These are phyloP conservation scores for Malassezia furfur DNA, from an alignment of 1,284 basidiomycete species.

Conservation along the genomic window DNA sequence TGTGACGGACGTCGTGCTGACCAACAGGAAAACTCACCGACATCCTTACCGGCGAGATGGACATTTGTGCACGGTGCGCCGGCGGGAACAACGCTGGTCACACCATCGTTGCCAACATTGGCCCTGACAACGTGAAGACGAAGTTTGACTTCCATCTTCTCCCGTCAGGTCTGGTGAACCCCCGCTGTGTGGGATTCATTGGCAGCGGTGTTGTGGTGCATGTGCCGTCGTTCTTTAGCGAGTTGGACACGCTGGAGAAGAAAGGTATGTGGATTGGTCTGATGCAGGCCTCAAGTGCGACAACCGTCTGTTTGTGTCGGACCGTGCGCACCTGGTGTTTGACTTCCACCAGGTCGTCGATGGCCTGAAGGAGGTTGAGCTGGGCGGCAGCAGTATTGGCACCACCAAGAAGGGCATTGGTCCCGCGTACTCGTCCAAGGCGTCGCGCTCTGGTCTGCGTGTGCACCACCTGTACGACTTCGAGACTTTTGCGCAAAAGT, in stretches of 20 bases:
- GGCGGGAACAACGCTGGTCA: conserved; percentile 98
- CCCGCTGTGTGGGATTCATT: conserved; percentile 74
- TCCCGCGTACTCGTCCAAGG: conserved; percentile 94
- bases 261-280: conserved; percentile 57
- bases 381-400: conserved; percentile 82
- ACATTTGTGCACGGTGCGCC: conserved; percentile 90
- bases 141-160: conserved; percentile 93
- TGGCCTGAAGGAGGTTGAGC: conserved; percentile 92
- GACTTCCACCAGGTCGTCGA: conserved; percentile 99
- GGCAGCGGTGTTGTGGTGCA: conserved; percentile 92
- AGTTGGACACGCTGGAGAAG: conserved; percentile 73
- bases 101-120: conserved; percentile 78
- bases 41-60: conserved; percentile 59
- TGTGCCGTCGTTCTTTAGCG: conserved; percentile 85
- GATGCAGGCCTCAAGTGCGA: conserved; percentile 61
- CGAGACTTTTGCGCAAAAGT: conserved; percentile 76
- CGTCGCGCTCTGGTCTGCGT: conserved; percentile 85
- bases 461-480: conserved; percentile 92
- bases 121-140: conserved; percentile 62
- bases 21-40: conserved; percentile 43
- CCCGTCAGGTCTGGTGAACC: conserved; percentile 82
- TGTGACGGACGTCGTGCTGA: too few species aligned
- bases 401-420: conserved; percentile 97
- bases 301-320: conserved; percentile 79
- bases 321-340: conserved; percentile 91